Percentiles rank a stretch among this genome's conserved stretches.
Conservation (phyloP, 1,139 yeast species). For the Hanseniaspora gamundiae region DNA sequence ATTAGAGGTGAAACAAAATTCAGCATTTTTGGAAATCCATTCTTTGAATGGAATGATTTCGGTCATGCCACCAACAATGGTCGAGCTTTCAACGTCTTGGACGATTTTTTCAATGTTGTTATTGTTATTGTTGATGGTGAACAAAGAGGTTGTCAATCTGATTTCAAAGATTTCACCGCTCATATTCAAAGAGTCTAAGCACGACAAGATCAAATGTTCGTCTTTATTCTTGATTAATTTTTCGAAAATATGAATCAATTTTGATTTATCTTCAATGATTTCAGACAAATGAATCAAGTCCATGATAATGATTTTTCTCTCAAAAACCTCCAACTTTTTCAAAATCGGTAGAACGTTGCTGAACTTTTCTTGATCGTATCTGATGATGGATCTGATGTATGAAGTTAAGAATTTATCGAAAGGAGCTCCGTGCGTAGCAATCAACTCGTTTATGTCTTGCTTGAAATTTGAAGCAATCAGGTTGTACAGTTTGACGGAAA, state of each 20-base stretch:
- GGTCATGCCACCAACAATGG: slow-evolving; percentile 20
- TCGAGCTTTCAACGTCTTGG: slow-evolving; percentile 23
- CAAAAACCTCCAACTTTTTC: slow-evolving; percentile 26
- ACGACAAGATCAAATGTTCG: slow-evolving; percentile 30
- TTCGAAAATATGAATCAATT: slow-evolving; percentile 35
- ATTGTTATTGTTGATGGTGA: slow-evolving; percentile 20
- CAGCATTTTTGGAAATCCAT: slow-evolving; percentile 21
- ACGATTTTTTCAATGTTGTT: slow-evolving; percentile 9
- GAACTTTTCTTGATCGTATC: slow-evolving; percentile 28
- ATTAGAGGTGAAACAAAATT: slow-evolving; percentile 18
- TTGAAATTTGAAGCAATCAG: slow-evolving; percentile 18
- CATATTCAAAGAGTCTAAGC: slow-evolving; percentile 30
- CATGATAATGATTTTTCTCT: slow-evolving; percentile 27
- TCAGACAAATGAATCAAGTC: slow-evolving; percentile 28
- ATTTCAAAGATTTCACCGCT: slow-evolving; percentile 52
- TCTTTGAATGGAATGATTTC: slow-evolving; percentile 21
- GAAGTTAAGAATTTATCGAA: slow-evolving; percentile 27
- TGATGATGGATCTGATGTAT: slow-evolving; percentile 27
- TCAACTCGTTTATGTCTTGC: slow-evolving; percentile 14
- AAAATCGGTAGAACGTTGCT: slow-evolving; percentile 21
- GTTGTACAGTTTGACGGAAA: slow-evolving; percentile 27
- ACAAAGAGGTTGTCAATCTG: slow-evolving; percentile 50
- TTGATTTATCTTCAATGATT: slow-evolving; percentile 27
- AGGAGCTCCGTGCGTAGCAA: slow-evolving; percentile 9
- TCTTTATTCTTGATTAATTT: slow-evolving; percentile 29